Percentiles rank a stretch among this genome's conserved stretches.
These are phyloP conservation scores for Aquilaria malaccensis DNA, from an alignment of 345 rosid genomes.

Conservation along the genomic window DNA sequence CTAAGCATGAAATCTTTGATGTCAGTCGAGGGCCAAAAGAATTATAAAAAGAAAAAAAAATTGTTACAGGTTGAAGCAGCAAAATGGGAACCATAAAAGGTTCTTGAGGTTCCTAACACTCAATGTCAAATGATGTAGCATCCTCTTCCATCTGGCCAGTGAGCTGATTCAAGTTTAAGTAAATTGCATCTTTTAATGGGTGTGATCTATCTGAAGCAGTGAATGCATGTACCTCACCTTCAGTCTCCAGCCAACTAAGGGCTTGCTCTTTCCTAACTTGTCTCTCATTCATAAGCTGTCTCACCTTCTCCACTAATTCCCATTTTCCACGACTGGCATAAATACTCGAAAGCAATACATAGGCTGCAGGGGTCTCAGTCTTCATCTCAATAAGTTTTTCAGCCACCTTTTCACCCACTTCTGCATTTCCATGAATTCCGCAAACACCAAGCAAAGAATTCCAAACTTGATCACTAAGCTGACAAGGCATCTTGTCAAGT, in stretches of 20 bases:
- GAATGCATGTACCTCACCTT: conserved; percentile 40
- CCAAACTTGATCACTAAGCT: conserved; percentile 40
- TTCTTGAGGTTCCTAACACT: conserved; percentile 14
- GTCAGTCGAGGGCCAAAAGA: conserved; percentile 1
- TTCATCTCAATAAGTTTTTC: conserved; percentile 42
- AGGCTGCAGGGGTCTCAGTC: conserved; percentile 50
- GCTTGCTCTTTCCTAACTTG: conserved; percentile 42
- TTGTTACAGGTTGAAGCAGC: conserved; percentile 12
- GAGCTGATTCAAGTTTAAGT: conserved; percentile 34
- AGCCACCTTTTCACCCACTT: conserved; percentile 48
- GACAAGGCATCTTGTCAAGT: conserved; percentile 41
- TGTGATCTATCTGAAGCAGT: conserved; percentile 40
- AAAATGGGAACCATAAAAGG: not conserved
- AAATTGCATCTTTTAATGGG: conserved; percentile 39
- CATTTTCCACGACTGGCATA: conserved; percentile 46
- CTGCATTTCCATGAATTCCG: conserved; percentile 46
- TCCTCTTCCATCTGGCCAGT: conserved; percentile 39
- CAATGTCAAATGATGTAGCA: conserved; percentile 22
- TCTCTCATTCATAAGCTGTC: conserved; percentile 45
- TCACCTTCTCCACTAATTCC: conserved; percentile 52
- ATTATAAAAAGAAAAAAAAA: conserved; percentile 5
- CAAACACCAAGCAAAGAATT: conserved; percentile 48
- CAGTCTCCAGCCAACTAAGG: conserved; percentile 56
- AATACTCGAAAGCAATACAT: conserved; percentile 46
- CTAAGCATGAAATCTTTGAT: not conserved